Percentiles rank a stretch among this genome's conserved stretches.
phyloP scores from a whole-genome alignment of 495 filamentous ascomycete genomes.

The Penicillium argentinense region DNA sequence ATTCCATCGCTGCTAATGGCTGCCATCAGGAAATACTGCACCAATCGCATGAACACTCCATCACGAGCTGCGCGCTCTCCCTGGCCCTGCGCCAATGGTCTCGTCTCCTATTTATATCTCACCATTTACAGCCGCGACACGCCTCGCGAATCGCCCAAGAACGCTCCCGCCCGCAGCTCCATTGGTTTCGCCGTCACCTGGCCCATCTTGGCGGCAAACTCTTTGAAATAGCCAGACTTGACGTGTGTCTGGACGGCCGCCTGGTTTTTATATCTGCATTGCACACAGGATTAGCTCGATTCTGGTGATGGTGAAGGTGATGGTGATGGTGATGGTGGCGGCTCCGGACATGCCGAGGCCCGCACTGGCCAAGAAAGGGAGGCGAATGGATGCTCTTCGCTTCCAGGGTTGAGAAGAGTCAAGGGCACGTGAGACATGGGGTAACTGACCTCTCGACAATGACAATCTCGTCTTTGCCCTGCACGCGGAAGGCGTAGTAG shows the following conservation, averaged over 20 bases:
- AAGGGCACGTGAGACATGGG: not conserved
- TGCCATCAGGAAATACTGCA: too few species aligned
- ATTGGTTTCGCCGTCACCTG: constrained; percentile 24
- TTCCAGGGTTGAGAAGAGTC: too few species aligned
- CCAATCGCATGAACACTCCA: constrained; percentile 22
- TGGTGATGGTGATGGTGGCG: too few species aligned
- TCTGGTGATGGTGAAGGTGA: too few species aligned
- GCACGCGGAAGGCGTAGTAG: constrained; percentile 30
- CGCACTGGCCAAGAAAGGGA: not conserved
- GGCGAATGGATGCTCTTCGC: not conserved
- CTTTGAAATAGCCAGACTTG: constrained; percentile 26
- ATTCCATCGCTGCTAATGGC: too few species aligned
- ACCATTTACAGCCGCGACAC: constrained; percentile 26
- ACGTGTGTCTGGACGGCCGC: constrained; percentile 28
- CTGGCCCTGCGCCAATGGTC: too few species aligned
- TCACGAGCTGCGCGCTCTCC: constrained; percentile 16
- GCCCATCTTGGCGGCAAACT: constrained; percentile 24
- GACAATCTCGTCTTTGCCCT: constrained; percentile 31
- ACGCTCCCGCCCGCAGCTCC: constrained; percentile 27
- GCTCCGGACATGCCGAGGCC: constrained; percentile 19
- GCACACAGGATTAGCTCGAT: not conserved
- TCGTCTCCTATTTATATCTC: constrained; percentile 14
- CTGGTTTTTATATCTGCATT: constrained; percentile 33
- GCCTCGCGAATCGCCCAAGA: constrained; percentile 19
- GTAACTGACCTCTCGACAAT: constrained; percentile 32